Evolutionary conservation across 345 rosid genomes (phyloP).

Genomic region (Carallia pectinifolia): DNA sequence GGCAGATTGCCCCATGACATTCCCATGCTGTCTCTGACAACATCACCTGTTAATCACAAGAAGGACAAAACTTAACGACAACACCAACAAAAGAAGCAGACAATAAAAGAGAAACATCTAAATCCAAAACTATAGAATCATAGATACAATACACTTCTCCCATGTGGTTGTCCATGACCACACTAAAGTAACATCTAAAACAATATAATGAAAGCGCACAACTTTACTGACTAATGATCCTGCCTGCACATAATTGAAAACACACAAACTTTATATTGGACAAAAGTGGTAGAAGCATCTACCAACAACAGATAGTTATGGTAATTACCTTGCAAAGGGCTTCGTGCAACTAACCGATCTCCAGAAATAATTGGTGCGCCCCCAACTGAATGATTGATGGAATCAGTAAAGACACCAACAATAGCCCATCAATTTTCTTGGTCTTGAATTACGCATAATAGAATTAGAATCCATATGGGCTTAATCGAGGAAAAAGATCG

Average conservation of each 20-base stretch:
- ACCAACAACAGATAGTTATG: not conserved
- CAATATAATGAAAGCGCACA: not conserved
- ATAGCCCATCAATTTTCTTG: not conserved
- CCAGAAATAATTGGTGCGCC: slow-evolving; percentile 16
- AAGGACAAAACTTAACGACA: slow-evolving; percentile 1
- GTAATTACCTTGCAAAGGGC: slow-evolving; percentile 29
- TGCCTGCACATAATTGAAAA: no score
- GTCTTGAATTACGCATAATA: not conserved
- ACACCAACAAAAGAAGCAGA: not conserved
- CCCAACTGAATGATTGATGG: slow-evolving; percentile 6
- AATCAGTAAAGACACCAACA: slow-evolving; percentile 1
- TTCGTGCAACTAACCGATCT: slow-evolving; percentile 28
- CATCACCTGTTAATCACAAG: slow-evolving; percentile 36
- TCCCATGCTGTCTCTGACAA: slow-evolving; percentile 36
- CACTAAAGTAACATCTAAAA: not conserved
- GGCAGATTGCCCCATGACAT: slow-evolving; percentile 78
- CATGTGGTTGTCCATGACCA: not conserved
- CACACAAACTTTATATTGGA: no score
- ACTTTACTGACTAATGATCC: not conserved
- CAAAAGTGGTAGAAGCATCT: not conserved
- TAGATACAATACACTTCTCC: not conserved
- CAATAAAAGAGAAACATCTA: slow-evolving; percentile 1
- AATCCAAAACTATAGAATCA: not conserved
- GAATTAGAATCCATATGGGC: not conserved
- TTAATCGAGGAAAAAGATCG: no score